A percentile compares a stretch with the other conserved stretches of the same genome.
Evolutionary conservation across 2,329 filamentous ascomycete species (phyloP).

Genomic region (Hypoxylon sp.): DNA sequence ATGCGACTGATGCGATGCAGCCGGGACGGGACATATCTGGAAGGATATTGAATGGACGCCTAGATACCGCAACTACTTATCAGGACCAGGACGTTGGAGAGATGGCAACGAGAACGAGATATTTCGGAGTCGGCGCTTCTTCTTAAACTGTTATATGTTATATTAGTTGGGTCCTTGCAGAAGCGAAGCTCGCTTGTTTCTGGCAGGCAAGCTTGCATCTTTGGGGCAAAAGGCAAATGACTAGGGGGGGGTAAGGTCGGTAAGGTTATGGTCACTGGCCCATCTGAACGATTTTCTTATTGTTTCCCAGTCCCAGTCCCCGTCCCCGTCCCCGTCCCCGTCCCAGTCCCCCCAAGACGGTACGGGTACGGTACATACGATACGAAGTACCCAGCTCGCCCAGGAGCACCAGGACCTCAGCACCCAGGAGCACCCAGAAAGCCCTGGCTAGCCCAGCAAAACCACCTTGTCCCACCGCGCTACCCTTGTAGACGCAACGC

Average conservation of each 20-base stretch:
- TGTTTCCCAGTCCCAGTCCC: conserved; percentile 18
- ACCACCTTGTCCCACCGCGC: conserved; percentile 39
- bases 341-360: not conserved
- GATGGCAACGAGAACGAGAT: not conserved
- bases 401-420: too few species aligned
- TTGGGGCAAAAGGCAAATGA: conserved; percentile 9
- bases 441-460: conserved; percentile 36
- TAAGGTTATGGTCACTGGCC: too few species aligned
- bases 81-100: conserved; percentile 4
- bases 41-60: conserved; percentile 16
- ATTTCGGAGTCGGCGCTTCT: conserved; percentile 31
- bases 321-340: conserved; percentile 11
- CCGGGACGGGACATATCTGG: conserved; percentile 19
- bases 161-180: not conserved
- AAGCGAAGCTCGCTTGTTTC: conserved; percentile 33
- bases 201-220: conserved; percentile 28
- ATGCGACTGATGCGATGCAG: conserved; percentile 35
- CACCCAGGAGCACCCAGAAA: conserved; percentile 33
- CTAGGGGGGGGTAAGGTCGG: conserved; percentile 32
- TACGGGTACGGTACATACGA: conserved; percentile 23
- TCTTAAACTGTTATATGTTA: conserved; percentile 17
- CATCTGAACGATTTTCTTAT: conserved; percentile 35
- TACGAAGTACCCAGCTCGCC: conserved; percentile 1
- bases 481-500: conserved; percentile 44
- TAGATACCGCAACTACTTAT: conserved; percentile 8